Evolutionary conservation across 2,329 filamentous ascomycete species (phyloP).

Genomic region (Neonectria sp.): DNA sequence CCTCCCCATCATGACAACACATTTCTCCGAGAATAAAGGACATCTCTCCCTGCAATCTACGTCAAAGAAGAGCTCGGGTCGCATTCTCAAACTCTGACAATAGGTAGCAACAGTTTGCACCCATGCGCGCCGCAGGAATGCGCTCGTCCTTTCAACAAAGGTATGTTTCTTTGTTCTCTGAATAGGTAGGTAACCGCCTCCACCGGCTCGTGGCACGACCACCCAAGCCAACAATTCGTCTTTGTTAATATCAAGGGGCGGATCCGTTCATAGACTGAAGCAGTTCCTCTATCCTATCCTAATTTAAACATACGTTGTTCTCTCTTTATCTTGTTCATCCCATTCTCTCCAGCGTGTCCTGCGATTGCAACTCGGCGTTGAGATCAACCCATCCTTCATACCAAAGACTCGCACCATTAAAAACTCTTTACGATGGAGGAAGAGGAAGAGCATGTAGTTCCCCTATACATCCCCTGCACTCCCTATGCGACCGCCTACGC

Average conservation of each 20-base stretch:
- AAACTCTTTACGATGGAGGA: conserved; percentile 17
- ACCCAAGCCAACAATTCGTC: conserved; percentile 1
- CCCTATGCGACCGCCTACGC: conserved; percentile 47
- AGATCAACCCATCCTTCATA: not conserved
- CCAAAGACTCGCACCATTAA: too few relatives aligned
- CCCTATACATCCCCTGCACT: conserved; percentile 44
- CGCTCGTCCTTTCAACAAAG: conserved; percentile 34
- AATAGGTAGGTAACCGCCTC: conserved; percentile 16
- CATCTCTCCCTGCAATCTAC: not conserved
- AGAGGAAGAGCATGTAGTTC: not conserved
- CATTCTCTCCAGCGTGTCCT: not conserved
- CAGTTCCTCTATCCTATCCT: too few relatives aligned
- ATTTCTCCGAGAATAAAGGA: not conserved
- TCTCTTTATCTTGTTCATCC: not conserved
- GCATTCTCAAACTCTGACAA: not conserved
- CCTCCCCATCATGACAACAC: not conserved
- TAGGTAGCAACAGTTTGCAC: not conserved
- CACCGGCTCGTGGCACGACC: not conserved
- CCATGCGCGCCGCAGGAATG: not conserved
- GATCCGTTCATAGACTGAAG: not conserved
- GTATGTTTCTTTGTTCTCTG: conserved; percentile 42
- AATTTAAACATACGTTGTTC: not conserved
- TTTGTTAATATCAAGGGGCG: not conserved
- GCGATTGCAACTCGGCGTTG: not conserved
- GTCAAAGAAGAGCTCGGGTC: not conserved